phyloP scores from a whole-genome alignment of 1,284 basidiomycete species.

The Irpex rosettiformis region DNA sequence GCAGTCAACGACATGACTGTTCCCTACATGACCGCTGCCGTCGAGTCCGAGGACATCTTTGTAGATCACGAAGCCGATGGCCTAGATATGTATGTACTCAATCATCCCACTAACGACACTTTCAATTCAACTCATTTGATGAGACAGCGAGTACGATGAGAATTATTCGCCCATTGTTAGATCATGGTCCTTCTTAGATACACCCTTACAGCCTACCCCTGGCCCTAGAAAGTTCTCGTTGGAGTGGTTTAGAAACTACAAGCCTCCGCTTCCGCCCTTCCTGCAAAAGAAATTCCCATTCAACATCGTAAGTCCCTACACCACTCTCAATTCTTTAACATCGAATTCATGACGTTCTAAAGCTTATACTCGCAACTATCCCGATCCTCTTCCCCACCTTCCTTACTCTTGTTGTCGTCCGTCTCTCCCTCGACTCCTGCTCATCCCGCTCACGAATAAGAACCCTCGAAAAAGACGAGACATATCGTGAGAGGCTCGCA shows the following conservation, averaged over 20 bases:
- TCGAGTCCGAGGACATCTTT: slow-evolving; percentile 72
- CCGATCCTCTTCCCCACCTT: slow-evolving; percentile 65
- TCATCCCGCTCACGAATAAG: slow-evolving; percentile 59
- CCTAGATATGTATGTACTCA: slow-evolving; percentile 56
- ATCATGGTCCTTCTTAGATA: slow-evolving; percentile 40
- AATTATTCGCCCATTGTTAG: slow-evolving; percentile 54
- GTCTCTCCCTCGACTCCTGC: slow-evolving; percentile 48
- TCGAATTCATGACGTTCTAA: slow-evolving; percentile 1
- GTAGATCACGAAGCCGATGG: slow-evolving; percentile 53
- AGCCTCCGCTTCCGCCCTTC: slow-evolving; percentile 67
- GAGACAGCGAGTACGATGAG: slow-evolving; percentile 50
- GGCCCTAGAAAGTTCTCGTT: slow-evolving; percentile 38
- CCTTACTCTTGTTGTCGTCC: slow-evolving; percentile 46
- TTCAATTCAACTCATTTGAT: too few species aligned
- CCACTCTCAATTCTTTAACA: neutral
- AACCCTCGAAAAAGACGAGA: slow-evolving; percentile 51
- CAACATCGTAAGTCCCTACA: slow-evolving; percentile 57
- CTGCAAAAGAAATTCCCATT: slow-evolving; percentile 65
- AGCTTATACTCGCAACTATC: slow-evolving; percentile 53
- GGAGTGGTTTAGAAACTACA: slow-evolving; percentile 44
- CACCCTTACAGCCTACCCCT: slow-evolving; percentile 35
- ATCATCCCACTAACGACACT: too few species aligned
- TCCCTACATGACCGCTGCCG: slow-evolving; percentile 76
- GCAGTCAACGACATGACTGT: slow-evolving; percentile 79
- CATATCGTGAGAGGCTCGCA: slow-evolving; percentile 41